Evolutionary conservation across 1,284 basidiomycete species (phyloP), one percentile per base, ranked within the genome.

Genomic region (Tilletia caries): DNA sequence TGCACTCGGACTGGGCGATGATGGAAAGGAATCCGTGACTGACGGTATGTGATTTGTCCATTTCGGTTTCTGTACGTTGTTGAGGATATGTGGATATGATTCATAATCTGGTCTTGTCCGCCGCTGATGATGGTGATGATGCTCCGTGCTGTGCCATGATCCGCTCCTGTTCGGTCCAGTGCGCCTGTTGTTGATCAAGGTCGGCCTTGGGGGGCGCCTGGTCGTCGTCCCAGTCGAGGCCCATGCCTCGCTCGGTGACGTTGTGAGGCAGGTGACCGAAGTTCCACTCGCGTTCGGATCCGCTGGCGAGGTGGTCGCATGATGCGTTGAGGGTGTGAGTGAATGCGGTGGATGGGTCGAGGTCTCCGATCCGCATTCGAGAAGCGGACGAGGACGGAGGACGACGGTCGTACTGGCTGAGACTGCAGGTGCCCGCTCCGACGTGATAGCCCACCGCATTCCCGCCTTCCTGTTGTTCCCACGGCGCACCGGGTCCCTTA

Each of bases 271-370:
- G 68, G 67, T 71, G 70, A 0, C 62, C 71, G 67, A 80, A 79
- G 13, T 91, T 91, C 92, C 92, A 93, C 62, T 91, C 90, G 71
- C 91, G 86, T 68, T 87, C 86, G 1, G 87, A 79, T 2, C 90
- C 90, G 1, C 88, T 85, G 32, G 86, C 73, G 60, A 82, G 74
- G 50, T 78, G 80, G 2, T 60, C 66, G 10, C 75, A 76, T 62
- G 73, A 71, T 3, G 78, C 80, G 64, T 80, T 80, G 65, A 79
- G 67, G 64, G 70, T 34, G 29, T 62, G 58, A 29, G 29, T 20
- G 33, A 62, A 62, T 12, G 32, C 41, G 13, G 41, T 25, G 2
- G 37, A 5, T 4, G 32, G 15, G 27, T 23, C 18, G 54, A 44
- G 64, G 27, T 43, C 23, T n/a, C 64, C 64, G 37, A 46, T 32